Evolutionary conservation across 75 land plant species (phyloP), one percentile per base, ranked within the genome.

Genomic region (Selaginella tamariscina): DNA sequence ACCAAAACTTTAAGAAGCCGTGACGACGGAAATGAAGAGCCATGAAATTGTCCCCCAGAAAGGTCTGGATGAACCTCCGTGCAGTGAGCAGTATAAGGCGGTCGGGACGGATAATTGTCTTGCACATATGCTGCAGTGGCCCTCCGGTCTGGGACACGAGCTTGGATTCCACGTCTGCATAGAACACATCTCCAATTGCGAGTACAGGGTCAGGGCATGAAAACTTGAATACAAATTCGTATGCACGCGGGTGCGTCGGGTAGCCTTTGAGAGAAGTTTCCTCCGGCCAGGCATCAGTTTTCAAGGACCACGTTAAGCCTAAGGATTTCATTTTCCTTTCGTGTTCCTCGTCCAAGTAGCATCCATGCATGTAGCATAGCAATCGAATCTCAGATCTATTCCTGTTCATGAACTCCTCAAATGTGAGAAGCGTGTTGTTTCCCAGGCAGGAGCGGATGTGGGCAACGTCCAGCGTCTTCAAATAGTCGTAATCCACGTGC

Each of bases 1-100:
- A 86, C 93, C 93, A 92, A 75, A 92, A 89, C 64, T 84, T 81
- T 71, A 88, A 66, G 64, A 92, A 92, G 0, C 97, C 97, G 72
- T 92, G 87, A 15, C 97, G 78, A 20, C 97, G 72, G 70, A 92
- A 92, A 70, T 92, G 97, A 70, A 92, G 72, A 28, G 95, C 95
- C 22, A 86, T 59, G 63, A 77, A 92, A 32, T 81, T 79, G 24
- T 63, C 66, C 29, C 94, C 94, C 60, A 92, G 66, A 64, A 82
- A 92, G 18, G 97, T 92, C 69, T 92, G 94, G 55, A 92, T 66
- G 70, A 92, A 92, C 2, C 97, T 72, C 69, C 88, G 85, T 0
- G 97, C 97, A 29, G 97, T 89, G 26, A 86, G 75, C 70, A 79
- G 49, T 27, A 92, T 82, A 27, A 73, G 79, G n/a, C 65, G 77